Conservation (phyloP, 129 eudicot genomes). For the Scalesia atractyloides region DNA sequence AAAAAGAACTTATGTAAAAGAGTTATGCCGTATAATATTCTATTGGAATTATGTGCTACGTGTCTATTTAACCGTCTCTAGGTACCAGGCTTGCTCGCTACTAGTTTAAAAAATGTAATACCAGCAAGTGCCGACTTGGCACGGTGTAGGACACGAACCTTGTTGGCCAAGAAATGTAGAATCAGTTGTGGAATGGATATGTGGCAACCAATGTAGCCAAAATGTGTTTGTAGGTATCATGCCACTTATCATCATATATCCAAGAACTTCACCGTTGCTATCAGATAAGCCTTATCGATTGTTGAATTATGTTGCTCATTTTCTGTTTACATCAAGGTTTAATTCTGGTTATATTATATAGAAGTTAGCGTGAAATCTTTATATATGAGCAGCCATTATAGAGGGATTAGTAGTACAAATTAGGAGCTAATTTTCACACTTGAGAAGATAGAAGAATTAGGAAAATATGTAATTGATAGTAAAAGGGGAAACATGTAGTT, state of each 20-base stretch:
- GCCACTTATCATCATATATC: conserved; percentile 41
- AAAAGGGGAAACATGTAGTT: no score
- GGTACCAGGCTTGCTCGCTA: no score
- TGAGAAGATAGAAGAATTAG: no score
- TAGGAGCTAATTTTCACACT: conserved; percentile 33
- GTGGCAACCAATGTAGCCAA: conserved; percentile 58
- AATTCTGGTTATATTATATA: no score
- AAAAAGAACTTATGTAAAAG: no score
- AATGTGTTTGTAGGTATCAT: conserved; percentile 67
- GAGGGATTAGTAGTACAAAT: conserved; percentile 27
- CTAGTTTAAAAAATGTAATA: no score
- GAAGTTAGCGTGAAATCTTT: not conserved
- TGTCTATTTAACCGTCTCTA: no score
- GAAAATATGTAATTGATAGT: no score
- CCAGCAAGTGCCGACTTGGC: not conserved
- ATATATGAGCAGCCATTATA: conserved; percentile 23
- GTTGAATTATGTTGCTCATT: conserved; percentile 25
- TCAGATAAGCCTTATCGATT: conserved; percentile 24
- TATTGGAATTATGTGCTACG: no score
- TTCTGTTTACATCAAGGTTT: not conserved
- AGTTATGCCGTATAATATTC: no score
- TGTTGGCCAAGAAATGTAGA: conserved; percentile 47
- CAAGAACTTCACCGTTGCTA: conserved; percentile 31
- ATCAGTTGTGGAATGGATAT: conserved; percentile 38
- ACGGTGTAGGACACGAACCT: not conserved